Evolutionary conservation across 331 rosid species (phyloP).

Genomic region (Pyracantha coccinea): DNA sequence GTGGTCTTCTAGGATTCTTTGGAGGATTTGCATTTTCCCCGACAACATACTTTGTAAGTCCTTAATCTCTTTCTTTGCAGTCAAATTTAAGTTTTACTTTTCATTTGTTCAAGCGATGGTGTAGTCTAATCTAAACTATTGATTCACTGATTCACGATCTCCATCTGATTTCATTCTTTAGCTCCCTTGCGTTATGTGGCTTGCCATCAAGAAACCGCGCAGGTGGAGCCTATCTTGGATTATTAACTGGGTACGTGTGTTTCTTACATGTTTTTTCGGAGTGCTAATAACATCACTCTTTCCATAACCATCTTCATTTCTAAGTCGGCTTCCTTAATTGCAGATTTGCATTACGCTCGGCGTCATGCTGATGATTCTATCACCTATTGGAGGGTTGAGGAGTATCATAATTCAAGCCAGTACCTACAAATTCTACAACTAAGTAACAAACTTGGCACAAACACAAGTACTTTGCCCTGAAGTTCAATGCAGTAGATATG

Average conservation of each 20-base stretch:
- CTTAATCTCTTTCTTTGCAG: too few species aligned
- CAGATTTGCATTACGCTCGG: slow-evolving; percentile 77
- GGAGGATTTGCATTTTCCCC: slow-evolving; percentile 91
- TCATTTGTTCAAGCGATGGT: too few species aligned
- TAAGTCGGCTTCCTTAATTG: slow-evolving; percentile 15
- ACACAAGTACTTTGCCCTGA: neutral
- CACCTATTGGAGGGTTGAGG: slow-evolving; percentile 82
- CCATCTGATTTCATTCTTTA: slow-evolving; percentile 1
- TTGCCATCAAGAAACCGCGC: slow-evolving; percentile 33
- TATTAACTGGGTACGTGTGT: slow-evolving; percentile 47
- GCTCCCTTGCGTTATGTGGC: slow-evolving; percentile 47
- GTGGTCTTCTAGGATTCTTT: slow-evolving; percentile 59
- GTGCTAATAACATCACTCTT: too few species aligned
- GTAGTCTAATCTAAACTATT: too few species aligned
- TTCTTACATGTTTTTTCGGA: too few species aligned
- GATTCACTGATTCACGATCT: too few species aligned
- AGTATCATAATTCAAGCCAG: slow-evolving; percentile 50
- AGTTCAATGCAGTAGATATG: neutral
- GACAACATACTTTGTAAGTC: slow-evolving; percentile 63
- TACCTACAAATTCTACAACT: slow-evolving; percentile 50
- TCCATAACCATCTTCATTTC: neutral
- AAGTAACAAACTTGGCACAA: slow-evolving; percentile 16
- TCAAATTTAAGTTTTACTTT: too few species aligned
- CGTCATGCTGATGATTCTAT: slow-evolving; percentile 39
- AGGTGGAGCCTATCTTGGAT: slow-evolving; percentile 30